These are phyloP conservation scores for Odontarrhena argentea DNA, from an alignment of 345 rosid species.

Conservation along the genomic window DNA sequence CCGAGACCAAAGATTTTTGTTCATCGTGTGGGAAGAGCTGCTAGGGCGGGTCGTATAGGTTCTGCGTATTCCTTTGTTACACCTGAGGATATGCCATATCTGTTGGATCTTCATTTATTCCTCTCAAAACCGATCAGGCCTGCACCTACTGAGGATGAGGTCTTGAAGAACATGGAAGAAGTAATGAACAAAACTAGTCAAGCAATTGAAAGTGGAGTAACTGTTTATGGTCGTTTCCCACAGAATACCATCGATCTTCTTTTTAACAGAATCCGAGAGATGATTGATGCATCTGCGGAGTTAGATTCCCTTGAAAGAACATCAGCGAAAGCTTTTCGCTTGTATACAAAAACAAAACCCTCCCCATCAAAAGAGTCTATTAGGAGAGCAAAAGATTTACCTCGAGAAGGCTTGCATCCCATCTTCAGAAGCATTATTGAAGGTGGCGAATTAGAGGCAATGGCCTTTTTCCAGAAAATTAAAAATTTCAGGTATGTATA, in stretches of 20 bases:
- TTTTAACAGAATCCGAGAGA: conserved; percentile 68
- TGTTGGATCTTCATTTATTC: conserved; percentile 91
- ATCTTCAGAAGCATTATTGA: conserved; percentile 71
- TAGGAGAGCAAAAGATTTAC: conserved; percentile 78
- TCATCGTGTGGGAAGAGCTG: conserved; percentile 95
- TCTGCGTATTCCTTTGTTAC: conserved; percentile 90
- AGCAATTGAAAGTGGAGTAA: conserved; percentile 82
- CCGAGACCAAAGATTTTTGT: conserved; percentile 93
- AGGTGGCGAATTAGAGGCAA: conserved; percentile 84
- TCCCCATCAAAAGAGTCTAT: conserved; percentile 87
- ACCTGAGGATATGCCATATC: conserved; percentile 84
- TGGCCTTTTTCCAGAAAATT: conserved; percentile 89
- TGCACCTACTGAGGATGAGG: conserved; percentile 93
- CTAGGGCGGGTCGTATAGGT: conserved; percentile 94
- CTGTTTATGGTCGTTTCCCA: conserved; percentile 91
- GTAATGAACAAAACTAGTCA: conserved; percentile 67
- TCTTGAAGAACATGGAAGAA: conserved; percentile 74
- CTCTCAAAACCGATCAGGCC: conserved; percentile 85
- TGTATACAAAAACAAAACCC: conserved; percentile 87
- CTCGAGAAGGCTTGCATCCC: conserved; percentile 89
- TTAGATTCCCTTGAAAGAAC: conserved; percentile 66
- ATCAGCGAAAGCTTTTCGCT: conserved; percentile 81
- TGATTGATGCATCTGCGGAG: conserved; percentile 83
- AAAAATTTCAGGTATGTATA: conserved; percentile 73
- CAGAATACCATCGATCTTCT: conserved; percentile 84